These are phyloP conservation scores for Aspergillus homomorphus DNA, from an alignment of 495 filamentous ascomycete species.

Conservation along the genomic window DNA sequence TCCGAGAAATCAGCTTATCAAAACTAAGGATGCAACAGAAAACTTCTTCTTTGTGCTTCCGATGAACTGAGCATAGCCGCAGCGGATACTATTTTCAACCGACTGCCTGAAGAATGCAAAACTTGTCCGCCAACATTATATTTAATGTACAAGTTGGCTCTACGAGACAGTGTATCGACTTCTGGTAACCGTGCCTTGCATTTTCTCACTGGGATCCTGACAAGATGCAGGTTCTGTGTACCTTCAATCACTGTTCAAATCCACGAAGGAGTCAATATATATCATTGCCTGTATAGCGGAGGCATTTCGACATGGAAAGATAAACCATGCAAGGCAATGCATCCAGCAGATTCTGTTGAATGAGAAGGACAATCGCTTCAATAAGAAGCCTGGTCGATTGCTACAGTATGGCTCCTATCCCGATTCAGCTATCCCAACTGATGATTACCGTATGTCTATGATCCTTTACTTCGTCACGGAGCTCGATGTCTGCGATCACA, in stretches of 20 bases:
- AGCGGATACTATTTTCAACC: conserved; percentile 53
- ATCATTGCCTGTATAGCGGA: conserved; percentile 76
- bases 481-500: conserved; percentile 38
- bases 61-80: conserved; percentile 48
- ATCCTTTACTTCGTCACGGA: conserved; percentile 58
- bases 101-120: conserved; percentile 57
- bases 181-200: conserved; percentile 37
- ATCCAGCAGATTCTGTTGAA: conserved; percentile 58
- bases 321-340: conserved; percentile 51
- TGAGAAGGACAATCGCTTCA: conserved; percentile 46
- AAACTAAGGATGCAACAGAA: conserved; percentile 48
- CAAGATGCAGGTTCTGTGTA: conserved; percentile 47
- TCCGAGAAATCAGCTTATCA: conserved; percentile 7
- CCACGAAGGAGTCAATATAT: conserved; percentile 51
- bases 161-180: conserved; percentile 54
- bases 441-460: conserved; percentile 35
- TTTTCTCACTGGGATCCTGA: conserved; percentile 9
- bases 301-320: conserved; percentile 64
- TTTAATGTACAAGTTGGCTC: conserved; percentile 70
- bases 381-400: conserved; percentile 39
- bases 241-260: conserved; percentile 50
- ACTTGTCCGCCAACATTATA: conserved; percentile 64
- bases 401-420: conserved; percentile 42
- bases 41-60: conserved; percentile 64
- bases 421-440: background rate